Percentiles rank a stretch among this genome's conserved stretches.
phyloP scores from a whole-genome alignment of 768 basidiomycete species.

The Clathrus columnatus region DNA sequence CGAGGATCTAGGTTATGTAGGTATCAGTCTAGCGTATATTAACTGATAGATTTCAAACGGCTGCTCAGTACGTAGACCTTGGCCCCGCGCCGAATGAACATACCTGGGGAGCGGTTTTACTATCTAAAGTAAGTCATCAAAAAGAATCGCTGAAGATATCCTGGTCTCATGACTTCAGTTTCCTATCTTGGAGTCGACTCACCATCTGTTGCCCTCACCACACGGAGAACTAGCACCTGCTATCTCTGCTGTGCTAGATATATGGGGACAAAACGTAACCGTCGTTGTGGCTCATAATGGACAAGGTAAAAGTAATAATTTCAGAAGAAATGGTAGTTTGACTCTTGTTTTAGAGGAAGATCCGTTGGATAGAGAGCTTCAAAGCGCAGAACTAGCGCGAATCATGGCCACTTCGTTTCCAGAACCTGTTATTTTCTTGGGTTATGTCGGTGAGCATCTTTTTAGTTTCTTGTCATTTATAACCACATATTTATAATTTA shows the following conservation, averaged over 20 bases:
- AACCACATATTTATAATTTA: not conserved
- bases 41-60: not conserved
- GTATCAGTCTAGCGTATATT: slow-evolving; percentile 18
- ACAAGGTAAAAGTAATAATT: slow-evolving; percentile 47
- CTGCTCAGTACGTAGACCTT: slow-evolving; percentile 66
- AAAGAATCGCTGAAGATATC: not conserved
- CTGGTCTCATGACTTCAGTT: slow-evolving; percentile 40
- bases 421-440: slow-evolving; percentile 68
- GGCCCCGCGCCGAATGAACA: slow-evolving; percentile 85
- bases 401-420: slow-evolving; percentile 68
- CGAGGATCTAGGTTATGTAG: slow-evolving; percentile 74
- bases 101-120: slow-evolving; percentile 79
- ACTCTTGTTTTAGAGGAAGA: slow-evolving; percentile 59
- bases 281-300: slow-evolving; percentile 90
- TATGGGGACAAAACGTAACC: slow-evolving; percentile 67
- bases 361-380: slow-evolving; percentile 78
- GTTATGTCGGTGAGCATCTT: slow-evolving; percentile 43
- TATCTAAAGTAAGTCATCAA: slow-evolving; percentile 54
- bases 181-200: slow-evolving; percentile 79
- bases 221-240: slow-evolving; percentile 81
- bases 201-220: slow-evolving; percentile 83
- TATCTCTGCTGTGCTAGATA: slow-evolving; percentile 76
- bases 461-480: not conserved
- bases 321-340: not conserved
- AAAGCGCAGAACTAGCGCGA: slow-evolving; percentile 69